These are phyloP conservation scores for Petrea volubilis DNA, from an alignment of 257 asterid genomes.

Conservation along the genomic window DNA sequence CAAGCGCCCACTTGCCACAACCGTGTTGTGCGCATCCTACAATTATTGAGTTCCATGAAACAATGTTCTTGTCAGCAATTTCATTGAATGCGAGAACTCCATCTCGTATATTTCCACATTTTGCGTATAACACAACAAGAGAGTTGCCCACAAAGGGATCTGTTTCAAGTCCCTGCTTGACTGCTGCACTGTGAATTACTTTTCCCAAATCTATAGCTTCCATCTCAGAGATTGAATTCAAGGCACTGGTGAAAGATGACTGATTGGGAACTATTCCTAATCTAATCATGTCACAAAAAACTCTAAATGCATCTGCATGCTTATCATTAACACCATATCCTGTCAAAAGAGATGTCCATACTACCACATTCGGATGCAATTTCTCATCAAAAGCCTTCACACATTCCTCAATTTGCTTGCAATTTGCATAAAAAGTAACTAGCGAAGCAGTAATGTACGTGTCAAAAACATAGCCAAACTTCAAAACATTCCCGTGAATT, in stretches of 20 bases:
- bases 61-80: conserved; percentile 58
- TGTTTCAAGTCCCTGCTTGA: conserved; percentile 64
- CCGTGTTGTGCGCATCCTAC: conserved; percentile 94
- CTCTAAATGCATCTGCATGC: conserved; percentile 58
- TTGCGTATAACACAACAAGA: conserved; percentile 64
- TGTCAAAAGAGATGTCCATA: conserved; percentile 90
- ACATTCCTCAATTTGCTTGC: conserved; percentile 51
- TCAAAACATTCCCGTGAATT: conserved; percentile 55
- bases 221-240: conserved; percentile 66
- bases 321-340: conserved; percentile 59
- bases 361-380: conserved; percentile 60
- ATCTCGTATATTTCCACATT: conserved; percentile 59
- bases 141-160: conserved; percentile 80
- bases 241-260: conserved; percentile 82
- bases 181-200: conserved; percentile 57
- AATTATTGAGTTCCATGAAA: conserved; percentile 84
- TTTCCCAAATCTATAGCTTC: conserved; percentile 62
- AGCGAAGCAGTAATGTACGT: conserved; percentile 58
- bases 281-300: conserved; percentile 59
- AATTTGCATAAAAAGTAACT: conserved; percentile 71
- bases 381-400: conserved; percentile 54
- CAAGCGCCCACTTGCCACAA: conserved; percentile 59
- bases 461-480: conserved; percentile 60
- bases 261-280: conserved; percentile 72
- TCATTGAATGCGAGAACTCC: conserved; percentile 54